Evolutionary conservation across 345 rosid species (phyloP), one percentile per base, ranked within the genome.

Genomic region (Firmiana major): DNA sequence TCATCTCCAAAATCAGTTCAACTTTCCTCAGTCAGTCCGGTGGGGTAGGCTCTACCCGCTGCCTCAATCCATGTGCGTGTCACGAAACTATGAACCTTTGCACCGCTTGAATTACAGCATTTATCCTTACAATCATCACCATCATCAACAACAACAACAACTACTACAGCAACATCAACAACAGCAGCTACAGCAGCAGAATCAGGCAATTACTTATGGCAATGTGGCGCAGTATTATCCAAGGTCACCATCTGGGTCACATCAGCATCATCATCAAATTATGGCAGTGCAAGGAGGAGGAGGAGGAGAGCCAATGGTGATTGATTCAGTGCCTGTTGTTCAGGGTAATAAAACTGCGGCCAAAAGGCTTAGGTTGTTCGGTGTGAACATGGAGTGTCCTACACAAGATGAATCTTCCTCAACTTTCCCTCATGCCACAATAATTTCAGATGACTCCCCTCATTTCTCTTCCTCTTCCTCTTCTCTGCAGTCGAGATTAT

Each of bases 301-400:
- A 63, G 75, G 53, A 63, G 75, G 40, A 68, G 78, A 36, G 62
- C 84, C 92, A 49, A 70, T 81, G 85, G 86, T 89, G 82, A 83
- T 80, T 73, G 90, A 86, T 75, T 92, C 94, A 1, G 86, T 85
- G 79, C 97, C 97, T 4, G 85, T 77, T 31, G 74, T 68, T 67
- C 74, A 55, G 53, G 79, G 66, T n/a, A 63, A 13, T 34, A 53
- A 78, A 40, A 77, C 86, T 11, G 82, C 84, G 43, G 81, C 68
- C 42, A 92, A 87, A 80, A 75, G 85, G 73, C 82, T 92, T 15
- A 88, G 97, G 86, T 79, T 92, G 77, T 89, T 89, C 59, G 92
- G 92, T 13, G 90, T 87, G 12, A 90, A 89, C 81, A 74, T 91
- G 89, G 94, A 89, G 71, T 91, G 94, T 66, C 77, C 85, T 42